Evolutionary conservation across 1,284 basidiomycete species (phyloP).

Genomic region (Tranzscheliella williamsii): DNA sequence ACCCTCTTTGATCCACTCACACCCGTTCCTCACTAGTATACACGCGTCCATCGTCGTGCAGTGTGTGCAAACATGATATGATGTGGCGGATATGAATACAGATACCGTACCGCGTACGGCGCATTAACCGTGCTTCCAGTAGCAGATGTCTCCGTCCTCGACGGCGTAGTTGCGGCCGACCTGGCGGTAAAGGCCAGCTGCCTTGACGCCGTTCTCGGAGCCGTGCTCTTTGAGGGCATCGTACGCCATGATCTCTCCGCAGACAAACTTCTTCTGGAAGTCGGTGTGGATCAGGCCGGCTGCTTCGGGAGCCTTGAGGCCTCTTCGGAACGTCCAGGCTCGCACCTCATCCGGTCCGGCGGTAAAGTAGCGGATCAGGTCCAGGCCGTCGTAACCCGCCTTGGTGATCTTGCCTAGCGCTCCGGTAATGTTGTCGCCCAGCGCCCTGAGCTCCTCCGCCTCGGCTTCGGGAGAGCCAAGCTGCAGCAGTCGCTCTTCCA

Average conservation of each 20-base stretch:
- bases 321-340: constrained; percentile 91
- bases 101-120: no score
- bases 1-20: no score
- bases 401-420: constrained; percentile 59
- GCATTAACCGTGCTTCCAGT: constrained; percentile 48
- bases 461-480: constrained; percentile 50
- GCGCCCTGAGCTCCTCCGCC: constrained; percentile 48
- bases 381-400: constrained; percentile 56
- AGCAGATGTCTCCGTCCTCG: constrained; percentile 57
- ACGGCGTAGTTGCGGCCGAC: constrained; percentile 93
- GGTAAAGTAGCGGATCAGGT: constrained; percentile 70
- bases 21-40: no score
- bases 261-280: constrained; percentile 98
- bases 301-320: constrained; percentile 92
- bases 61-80: no score
- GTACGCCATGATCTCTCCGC: constrained; percentile 95
- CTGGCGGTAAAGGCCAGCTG: constrained; percentile 91
- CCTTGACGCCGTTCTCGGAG: constrained; percentile 86
- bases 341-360: constrained; percentile 95
- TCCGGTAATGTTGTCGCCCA: constrained; percentile 53
- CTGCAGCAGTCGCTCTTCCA: constrained; percentile 85
- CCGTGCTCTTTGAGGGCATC: constrained; percentile 90
- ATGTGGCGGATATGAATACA: no score
- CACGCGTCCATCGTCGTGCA: no score
- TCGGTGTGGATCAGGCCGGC: constrained; percentile 97